Evolutionary conservation across 1,284 basidiomycete genomes (phyloP), one percentile per base, ranked within the genome.

Genomic region (Leccinum discolor): DNA sequence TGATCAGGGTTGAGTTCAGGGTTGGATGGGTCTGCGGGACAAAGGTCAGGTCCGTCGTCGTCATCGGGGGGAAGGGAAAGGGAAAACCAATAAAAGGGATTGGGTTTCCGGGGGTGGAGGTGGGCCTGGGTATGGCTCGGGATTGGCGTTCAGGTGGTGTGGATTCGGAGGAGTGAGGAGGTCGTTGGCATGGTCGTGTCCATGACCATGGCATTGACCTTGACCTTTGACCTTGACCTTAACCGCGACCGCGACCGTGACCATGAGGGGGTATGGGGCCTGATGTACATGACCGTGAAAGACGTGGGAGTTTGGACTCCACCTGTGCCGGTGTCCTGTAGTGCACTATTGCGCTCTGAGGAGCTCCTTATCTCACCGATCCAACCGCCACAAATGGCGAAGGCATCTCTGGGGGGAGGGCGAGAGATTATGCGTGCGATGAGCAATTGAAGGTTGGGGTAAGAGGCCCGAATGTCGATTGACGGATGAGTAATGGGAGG

Each of bases 401-500:
- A 70, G 11, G 74, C 73, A 6, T 66, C 47, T 35, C 66, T 69
- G 1, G 72, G 72, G 21, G 67, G 60, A 14, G 76, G 68, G 8
- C 63, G 66, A 1, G 68, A 29, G 38, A 73, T n/a, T 60, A 76
- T 66, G 58, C 65, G 66, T 10, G 71, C 58, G 14, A 73, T 42
- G 52, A 71, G 66, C 0, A 64, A 18, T 52, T 62, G 58, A 16
- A 73, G 61, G 32, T 60, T 50, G 0, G 67, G 73, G 54, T 75
- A 63, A 26, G 73, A 75, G 14, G 72, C 63, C 8, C 82, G 82
- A 2, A 81, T 76, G 68, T 90, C 86, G 42, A 91, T 70, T 2
- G 88, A 79, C 1, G 90, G 79, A 70, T 88, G 82, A 0, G 78
- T 81, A 2, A 91, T 80, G 47, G 78, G 71, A 3, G 77, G 75